Evolutionary conservation across 1,284 basidiomycete species (phyloP).

Genomic region (Sanghuangporus weigelae): DNA sequence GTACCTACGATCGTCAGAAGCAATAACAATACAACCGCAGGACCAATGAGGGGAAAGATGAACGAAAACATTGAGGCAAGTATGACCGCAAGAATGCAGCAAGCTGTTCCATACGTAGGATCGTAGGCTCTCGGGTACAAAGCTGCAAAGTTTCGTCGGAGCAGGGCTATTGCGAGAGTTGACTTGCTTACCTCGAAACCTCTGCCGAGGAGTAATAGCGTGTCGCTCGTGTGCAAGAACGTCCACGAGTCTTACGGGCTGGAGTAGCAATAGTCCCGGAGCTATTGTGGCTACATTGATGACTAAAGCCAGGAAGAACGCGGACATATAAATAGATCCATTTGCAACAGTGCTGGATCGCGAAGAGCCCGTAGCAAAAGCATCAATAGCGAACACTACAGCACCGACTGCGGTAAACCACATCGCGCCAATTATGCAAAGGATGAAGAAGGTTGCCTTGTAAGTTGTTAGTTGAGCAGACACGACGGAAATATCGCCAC

Average conservation of each 20-base stretch:
- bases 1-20: constrained; percentile 65
- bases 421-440: constrained; percentile 48
- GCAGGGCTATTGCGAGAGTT: neutral
- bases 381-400: constrained; percentile 58
- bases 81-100: constrained; percentile 62
- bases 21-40: constrained; percentile 62
- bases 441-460: constrained; percentile 62
- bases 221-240: constrained; percentile 48
- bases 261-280: constrained; percentile 66
- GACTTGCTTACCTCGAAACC: constrained; percentile 60
- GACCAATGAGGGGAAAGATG: constrained; percentile 72
- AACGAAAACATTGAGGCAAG: constrained; percentile 68
- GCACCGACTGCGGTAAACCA: constrained; percentile 66
- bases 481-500: constrained; percentile 57
- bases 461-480: constrained; percentile 55
- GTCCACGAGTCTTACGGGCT: constrained; percentile 56
- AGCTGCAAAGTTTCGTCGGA: constrained; percentile 37
- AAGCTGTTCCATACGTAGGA: constrained; percentile 58
- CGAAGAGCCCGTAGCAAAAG: constrained; percentile 41
- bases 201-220: constrained; percentile 69
- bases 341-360: constrained; percentile 50
- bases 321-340: constrained; percentile 67
- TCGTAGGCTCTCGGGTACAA: constrained; percentile 69
- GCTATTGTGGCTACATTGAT: constrained; percentile 65
- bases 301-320: constrained; percentile 56